Percentiles rank a stretch among this genome's conserved stretches.
Conservation (phyloP, 306 rosid species). For the Hippophae rhamnoides region DNA sequence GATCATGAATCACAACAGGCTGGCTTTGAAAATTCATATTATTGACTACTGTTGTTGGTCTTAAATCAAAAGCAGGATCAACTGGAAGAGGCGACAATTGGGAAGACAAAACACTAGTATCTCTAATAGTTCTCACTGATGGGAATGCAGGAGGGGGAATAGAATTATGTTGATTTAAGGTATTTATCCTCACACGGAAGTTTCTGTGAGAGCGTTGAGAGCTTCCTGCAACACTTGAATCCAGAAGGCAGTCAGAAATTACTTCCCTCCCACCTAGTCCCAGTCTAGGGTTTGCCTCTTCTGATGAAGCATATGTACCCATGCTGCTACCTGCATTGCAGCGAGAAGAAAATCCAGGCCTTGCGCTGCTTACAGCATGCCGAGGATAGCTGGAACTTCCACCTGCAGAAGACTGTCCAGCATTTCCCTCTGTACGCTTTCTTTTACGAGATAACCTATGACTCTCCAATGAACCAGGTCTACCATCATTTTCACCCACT, state of each 20-base stretch:
- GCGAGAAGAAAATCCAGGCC: slow-evolving; percentile 46
- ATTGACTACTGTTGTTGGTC: slow-evolving; percentile 48
- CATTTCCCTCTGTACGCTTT: slow-evolving; percentile 63
- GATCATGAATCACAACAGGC: slow-evolving; percentile 42
- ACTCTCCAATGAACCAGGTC: slow-evolving; percentile 66
- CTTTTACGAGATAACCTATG: slow-evolving; percentile 72
- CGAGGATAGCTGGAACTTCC: slow-evolving; percentile 72
- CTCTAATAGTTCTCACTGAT: slow-evolving; percentile 44
- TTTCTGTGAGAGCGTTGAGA: slow-evolving; percentile 54
- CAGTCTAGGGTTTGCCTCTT: slow-evolving; percentile 44
- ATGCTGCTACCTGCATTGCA: slow-evolving; percentile 32
- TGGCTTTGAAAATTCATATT: slow-evolving; percentile 49
- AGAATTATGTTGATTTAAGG: slow-evolving; percentile 52
- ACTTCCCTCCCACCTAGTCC: slow-evolving; percentile 40
- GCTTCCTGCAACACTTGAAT: slow-evolving; percentile 39
- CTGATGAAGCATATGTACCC: slow-evolving; percentile 39
- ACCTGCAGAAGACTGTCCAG: slow-evolving; percentile 54
- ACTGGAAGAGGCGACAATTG: slow-evolving; percentile 41
- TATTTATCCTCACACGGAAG: slow-evolving; percentile 55
- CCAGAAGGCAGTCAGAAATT: slow-evolving; percentile 36
- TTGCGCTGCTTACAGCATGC: slow-evolving; percentile 45
- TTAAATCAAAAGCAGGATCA: slow-evolving; percentile 47
- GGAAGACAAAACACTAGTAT: slow-evolving; percentile 40
- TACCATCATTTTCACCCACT: slow-evolving; percentile 42
- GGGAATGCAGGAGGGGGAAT: slow-evolving; percentile 32